Conservation (phyloP, 225 moss, liverwort and hornwort species). For the Marchantia polymorpha region DNA sequence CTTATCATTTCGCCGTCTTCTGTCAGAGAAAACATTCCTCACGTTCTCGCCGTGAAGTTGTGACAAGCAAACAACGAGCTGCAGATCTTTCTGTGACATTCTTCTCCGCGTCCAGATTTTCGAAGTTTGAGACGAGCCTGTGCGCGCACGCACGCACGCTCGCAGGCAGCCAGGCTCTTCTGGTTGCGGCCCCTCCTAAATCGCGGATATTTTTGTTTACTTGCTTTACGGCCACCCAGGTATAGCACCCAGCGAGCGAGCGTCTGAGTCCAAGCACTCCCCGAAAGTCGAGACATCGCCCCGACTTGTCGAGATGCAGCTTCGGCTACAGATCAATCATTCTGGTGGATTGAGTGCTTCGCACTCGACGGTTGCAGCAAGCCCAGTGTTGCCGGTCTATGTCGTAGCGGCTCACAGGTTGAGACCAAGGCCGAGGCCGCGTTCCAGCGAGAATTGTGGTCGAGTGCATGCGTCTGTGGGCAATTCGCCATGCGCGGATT, state of each 20-base stretch:
- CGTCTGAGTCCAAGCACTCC: not conserved
- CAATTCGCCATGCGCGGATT: not conserved
- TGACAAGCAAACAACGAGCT: not conserved
- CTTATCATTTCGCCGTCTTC: not conserved
- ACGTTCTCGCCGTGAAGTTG: not conserved
- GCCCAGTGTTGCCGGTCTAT: not conserved
- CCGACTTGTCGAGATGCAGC: not conserved
- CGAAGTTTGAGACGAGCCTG: not conserved
- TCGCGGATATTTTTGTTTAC: not conserved
- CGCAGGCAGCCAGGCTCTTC: conserved; percentile 1
- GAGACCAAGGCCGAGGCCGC: not conserved
- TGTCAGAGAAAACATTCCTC: not conserved
- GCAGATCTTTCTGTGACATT: not conserved
- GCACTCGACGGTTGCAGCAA: not conserved
- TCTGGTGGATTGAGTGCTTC: not conserved
- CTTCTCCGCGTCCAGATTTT: not conserved
- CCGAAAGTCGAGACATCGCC: not conserved
- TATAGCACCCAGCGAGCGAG: not conserved
- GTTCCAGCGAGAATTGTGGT: not conserved
- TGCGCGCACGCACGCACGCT: no score
- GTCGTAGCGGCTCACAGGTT: not conserved
- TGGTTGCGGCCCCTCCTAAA: not conserved
- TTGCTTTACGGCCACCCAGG: not conserved
- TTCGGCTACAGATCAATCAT: not conserved
- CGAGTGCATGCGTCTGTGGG: not conserved